Evolutionary conservation across 257 asterid genomes (phyloP), one percentile per base, ranked within the genome.

Genomic region (Fraxinus americana): DNA sequence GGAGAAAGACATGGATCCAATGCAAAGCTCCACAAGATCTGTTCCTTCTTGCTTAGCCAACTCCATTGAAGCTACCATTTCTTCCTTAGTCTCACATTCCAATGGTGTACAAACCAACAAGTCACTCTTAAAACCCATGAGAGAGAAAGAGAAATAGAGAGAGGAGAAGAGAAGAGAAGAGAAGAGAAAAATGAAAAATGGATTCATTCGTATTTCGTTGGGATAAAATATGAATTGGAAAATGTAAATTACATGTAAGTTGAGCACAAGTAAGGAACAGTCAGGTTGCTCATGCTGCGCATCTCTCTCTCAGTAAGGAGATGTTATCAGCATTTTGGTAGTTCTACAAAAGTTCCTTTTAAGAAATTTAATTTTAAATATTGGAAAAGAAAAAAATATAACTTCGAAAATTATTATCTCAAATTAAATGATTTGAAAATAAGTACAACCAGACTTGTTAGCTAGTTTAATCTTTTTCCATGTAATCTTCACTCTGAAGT

Each of bases 21-120:
- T 67, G 78, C 91, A 87, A 23, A 90, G 87, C 72, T 90, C 95
- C 32, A 87, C 91, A 11, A 88, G 80, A 59, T 86, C 82, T 48
- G 92, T 92, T 70, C 95, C 95, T 86, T 88, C 86, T 80, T 77
- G 67, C 82, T 82, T 86, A 11, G 96, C 91, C 76, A 84, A 63
- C 57, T 73, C 71, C 84, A 89, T 86, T 2, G 80, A 70, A 27
- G 70, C 74, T 43, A 83, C 29, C 87, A 88, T 84, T 87, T 87
- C 91, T 67, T 87, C 86, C 27, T 29, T 73, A 59, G 79, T 87
- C 57, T 87, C 86, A 52, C 91, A 84, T 67, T 88, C 91, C 67
- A 90, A 67, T 14, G 83, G 21, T 14, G 90, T 77, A 80, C 90
- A 87, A 29, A 87, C 82, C 19, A 84, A 16, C 8, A 88, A 48